Conservation (phyloP, 305 asterid species). For the Solanum aculeatissimum region DNA sequence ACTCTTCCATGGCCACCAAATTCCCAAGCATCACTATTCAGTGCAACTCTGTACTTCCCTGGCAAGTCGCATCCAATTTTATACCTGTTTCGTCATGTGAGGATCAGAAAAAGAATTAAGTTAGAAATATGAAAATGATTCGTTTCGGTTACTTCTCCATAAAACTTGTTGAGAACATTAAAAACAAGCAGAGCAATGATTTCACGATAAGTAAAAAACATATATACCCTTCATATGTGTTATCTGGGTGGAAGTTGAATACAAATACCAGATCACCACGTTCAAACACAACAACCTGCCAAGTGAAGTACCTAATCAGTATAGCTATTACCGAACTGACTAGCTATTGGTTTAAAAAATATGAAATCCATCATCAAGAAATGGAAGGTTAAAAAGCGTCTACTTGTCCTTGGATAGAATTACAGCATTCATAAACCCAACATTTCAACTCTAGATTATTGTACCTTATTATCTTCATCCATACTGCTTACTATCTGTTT, state of each 20-base stretch:
- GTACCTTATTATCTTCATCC: conserved; percentile 77
- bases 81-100: conserved; percentile 41
- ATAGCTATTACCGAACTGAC: not conserved
- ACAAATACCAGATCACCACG: conserved; percentile 88
- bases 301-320: conserved; percentile 8
- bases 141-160: not conserved
- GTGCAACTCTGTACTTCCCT: conserved; percentile 83
- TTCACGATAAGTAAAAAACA: not conserved
- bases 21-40: conserved; percentile 88
- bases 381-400: not conserved
- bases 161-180: not conserved
- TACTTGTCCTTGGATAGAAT: not conserved
- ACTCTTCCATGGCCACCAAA: conserved; percentile 97
- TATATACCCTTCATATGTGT: conserved; percentile 77
- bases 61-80: conserved; percentile 96
- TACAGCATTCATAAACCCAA: not conserved
- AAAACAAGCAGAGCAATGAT: not conserved
- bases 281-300: conserved; percentile 90
- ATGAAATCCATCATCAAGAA: not conserved
- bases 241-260: conserved; percentile 79
- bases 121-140: not conserved
- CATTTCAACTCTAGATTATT: not conserved
- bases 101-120: not conserved
- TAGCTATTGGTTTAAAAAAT: not conserved
- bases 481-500: conserved; percentile 75